A percentile compares a stretch with the other conserved stretches of the same genome.
phyloP scores from a whole-genome alignment of 2,329 filamentous ascomycete genomes.

The Fusarium stilboides region DNA sequence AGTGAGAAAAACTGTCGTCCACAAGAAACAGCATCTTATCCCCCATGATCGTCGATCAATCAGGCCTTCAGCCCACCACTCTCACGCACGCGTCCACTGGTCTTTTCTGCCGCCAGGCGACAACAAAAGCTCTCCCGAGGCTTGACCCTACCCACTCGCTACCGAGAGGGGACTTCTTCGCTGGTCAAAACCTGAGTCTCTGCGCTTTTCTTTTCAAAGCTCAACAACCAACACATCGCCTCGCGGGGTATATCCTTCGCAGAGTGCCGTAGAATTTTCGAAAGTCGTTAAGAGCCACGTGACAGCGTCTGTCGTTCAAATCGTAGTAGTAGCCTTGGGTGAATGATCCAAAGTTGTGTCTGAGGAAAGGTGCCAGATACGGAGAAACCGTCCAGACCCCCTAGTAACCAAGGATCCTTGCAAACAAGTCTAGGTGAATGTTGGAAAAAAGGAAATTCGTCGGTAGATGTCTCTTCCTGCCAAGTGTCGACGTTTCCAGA shows the following conservation, averaged over 20 bases:
- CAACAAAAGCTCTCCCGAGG: slow-evolving; percentile 49
- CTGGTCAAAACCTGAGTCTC: slow-evolving; percentile 48
- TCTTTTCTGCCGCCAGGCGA: slow-evolving; percentile 44
- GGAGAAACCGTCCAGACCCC: slow-evolving; percentile 47
- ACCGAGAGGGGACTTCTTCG: slow-evolving; percentile 37
- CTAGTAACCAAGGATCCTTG: slow-evolving; percentile 51
- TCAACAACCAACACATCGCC: slow-evolving; percentile 57
- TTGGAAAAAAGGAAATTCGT: slow-evolving; percentile 49
- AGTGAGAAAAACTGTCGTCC: slow-evolving; percentile 24
- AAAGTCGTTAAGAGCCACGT: slow-evolving; percentile 57
- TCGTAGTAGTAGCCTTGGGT: slow-evolving; percentile 53
- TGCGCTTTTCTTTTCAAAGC: slow-evolving; percentile 52
- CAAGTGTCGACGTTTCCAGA: slow-evolving; percentile 21
- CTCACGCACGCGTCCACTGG: slow-evolving; percentile 52
- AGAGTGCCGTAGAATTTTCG: slow-evolving; percentile 56
- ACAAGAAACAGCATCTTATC: slow-evolving; percentile 48
- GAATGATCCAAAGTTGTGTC: slow-evolving; percentile 54
- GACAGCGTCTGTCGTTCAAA: slow-evolving; percentile 56
- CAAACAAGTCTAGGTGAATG: slow-evolving; percentile 52
- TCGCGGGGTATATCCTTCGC: slow-evolving; percentile 62
- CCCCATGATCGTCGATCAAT: slow-evolving; percentile 48
- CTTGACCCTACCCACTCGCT: slow-evolving; percentile 43
- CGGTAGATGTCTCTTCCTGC: slow-evolving; percentile 46
- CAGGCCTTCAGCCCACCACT: slow-evolving; percentile 55
- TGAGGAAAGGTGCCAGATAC: slow-evolving; percentile 51